Evolutionary conservation across 352 stramenopile genomes (phyloP), one percentile per base, ranked within the genome.

Genomic region (Blastocystis sp.): DNA sequence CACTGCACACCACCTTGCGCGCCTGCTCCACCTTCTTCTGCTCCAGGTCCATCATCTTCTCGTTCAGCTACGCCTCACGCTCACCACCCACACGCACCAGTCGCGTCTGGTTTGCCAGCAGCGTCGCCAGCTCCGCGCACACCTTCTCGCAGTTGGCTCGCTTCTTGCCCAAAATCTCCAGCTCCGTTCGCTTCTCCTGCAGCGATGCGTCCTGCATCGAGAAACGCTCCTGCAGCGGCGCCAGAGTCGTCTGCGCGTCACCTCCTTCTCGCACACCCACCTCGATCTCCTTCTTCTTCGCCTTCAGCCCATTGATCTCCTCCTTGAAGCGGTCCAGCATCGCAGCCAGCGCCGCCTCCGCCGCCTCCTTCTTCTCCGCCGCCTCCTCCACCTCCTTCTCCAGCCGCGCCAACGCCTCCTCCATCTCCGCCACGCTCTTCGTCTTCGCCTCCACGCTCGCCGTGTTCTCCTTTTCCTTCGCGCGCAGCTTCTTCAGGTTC

Each of bases 401-500:
- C 6, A 96, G 89, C 74, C 94, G 91, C 1, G 76, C 69, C 87
- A 95, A 91, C 57, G 94, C 90, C 28, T 93, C 90, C 89, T 98
- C 95, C 2, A 98, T 90, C 82, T 93, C 89, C 2, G 94, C 94
- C 81, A 97, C 93, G 19, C 93, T 92, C 19, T 90, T 78, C 2
- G 94, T 93, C 61, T 92, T 92, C n/a, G 94, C 94, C 62, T 95
- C 91, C 89, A 97, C 97, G 7, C 61, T 65, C 87, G 97, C 96
- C 14, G 92, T 87, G 76, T 98, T 95, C 61, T 94, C 95, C 76
- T 95, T 94, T 52, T 96, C 93, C 43, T 94, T 93, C 0, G 91
- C 90, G 64, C 97, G 91, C 17, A 98, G 89, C 89, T 98, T 96
- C 60, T 96, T 97, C 6, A 95, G 92, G 64, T 94, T 92, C 62